Conservation (phyloP, 108 stramenopile genomes). For the Nitzschia palea region DNA sequence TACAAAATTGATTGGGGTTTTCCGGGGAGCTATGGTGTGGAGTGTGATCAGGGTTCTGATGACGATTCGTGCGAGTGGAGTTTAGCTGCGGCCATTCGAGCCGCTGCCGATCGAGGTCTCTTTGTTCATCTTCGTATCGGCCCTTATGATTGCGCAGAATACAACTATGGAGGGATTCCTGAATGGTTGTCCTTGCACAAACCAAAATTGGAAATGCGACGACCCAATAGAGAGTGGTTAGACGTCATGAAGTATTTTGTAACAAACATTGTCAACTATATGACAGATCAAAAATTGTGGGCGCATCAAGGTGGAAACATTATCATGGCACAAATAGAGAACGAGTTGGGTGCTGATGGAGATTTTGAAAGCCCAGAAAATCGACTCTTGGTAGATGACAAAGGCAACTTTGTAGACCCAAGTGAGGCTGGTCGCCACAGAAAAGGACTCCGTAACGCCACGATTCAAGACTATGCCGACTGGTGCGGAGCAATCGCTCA, state of each 20-base stretch:
- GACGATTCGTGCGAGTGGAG: constrained; percentile 36
- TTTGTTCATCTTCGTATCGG: constrained; percentile 67
- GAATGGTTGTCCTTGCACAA: constrained; percentile 48
- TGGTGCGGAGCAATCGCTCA: constrained; percentile 50
- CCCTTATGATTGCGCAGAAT: constrained; percentile 65
- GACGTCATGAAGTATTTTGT: constrained; percentile 46
- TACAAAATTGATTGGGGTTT: constrained; percentile 43
- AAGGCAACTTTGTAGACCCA: constrained; percentile 12
- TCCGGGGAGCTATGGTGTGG: background rate
- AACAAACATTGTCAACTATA: constrained; percentile 26
- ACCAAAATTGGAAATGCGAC: constrained; percentile 45
- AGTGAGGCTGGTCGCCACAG: background rate
- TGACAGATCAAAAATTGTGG: constrained; percentile 42
- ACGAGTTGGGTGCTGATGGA: constrained; percentile 53
- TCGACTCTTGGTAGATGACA: constrained; percentile 15
- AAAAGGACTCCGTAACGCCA: constrained; percentile 13
- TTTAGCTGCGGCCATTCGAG: constrained; percentile 42
- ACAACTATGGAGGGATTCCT: constrained; percentile 64
- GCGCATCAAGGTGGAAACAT: constrained; percentile 60
- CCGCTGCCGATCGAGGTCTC: constrained; percentile 47
- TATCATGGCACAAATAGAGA: constrained; percentile 69
- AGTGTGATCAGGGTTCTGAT: background rate
- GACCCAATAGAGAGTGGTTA: constrained; percentile 53
- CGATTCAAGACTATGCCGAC: constrained; percentile 60
- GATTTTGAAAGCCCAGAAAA: constrained; percentile 15